A percentile compares a stretch with the other conserved stretches of the same genome.
phyloP scores from a whole-genome alignment of 768 basidiomycete genomes.

The Collybia sordida region DNA sequence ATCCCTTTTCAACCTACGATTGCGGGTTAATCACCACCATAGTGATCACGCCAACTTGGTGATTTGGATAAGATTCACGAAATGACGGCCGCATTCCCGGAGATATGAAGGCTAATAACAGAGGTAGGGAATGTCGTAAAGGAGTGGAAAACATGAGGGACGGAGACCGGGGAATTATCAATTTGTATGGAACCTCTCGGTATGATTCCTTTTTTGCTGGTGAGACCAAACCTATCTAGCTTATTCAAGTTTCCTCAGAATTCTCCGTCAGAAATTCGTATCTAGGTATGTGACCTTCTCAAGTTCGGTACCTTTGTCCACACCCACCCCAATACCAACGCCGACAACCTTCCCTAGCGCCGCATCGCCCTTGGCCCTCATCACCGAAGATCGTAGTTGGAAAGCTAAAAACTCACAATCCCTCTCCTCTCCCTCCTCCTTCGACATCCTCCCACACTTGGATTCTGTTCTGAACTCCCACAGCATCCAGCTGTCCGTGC shows the following conservation, averaged over 20 bases:
- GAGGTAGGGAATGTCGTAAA: background rate
- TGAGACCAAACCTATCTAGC: slow-evolving; percentile 26
- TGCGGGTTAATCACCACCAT: background rate
- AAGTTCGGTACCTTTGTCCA: slow-evolving; percentile 11
- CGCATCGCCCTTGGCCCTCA: slow-evolving; percentile 8
- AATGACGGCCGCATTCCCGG: background rate
- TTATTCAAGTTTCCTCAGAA: slow-evolving; percentile 47
- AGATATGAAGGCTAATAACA: too few species aligned
- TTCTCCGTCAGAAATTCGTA: slow-evolving; percentile 51
- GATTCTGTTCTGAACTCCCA: slow-evolving; percentile 5
- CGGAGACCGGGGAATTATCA: slow-evolving; percentile 51
- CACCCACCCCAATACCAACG: slow-evolving; percentile 22
- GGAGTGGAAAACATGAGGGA: background rate
- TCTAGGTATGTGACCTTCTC: slow-evolving; percentile 17
- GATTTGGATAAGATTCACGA: background rate
- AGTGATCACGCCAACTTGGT: too few species aligned
- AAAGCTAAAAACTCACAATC: background rate
- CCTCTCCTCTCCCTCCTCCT: background rate
- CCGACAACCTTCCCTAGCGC: slow-evolving; percentile 27
- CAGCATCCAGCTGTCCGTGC: slow-evolving; percentile 14
- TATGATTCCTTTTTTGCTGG: slow-evolving; percentile 3
- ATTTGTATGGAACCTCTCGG: slow-evolving; percentile 35
- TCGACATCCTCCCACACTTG: slow-evolving; percentile 9
- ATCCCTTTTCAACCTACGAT: background rate
- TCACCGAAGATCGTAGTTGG: background rate